These are phyloP conservation scores for Berkeleyomyces basicola DNA, from an alignment of 2,329 filamentous ascomycete species.

Conservation along the genomic window DNA sequence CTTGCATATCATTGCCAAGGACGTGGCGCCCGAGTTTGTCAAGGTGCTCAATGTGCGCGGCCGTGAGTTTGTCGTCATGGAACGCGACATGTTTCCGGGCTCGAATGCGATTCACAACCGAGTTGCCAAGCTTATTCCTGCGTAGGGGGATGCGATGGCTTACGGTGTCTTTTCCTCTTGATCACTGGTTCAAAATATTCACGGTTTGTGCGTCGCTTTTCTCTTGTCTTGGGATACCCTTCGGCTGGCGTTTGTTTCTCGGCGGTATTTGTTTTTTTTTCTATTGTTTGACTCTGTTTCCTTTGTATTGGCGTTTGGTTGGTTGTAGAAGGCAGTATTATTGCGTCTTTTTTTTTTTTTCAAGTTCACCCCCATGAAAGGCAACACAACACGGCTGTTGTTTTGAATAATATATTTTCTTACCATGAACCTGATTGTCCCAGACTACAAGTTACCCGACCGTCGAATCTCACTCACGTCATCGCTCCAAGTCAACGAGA, in stretches of 20 bases:
- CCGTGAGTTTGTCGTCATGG: constrained; percentile 41
- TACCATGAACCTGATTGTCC: too few relatives aligned
- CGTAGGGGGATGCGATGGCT: not conserved
- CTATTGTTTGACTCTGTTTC: not conserved
- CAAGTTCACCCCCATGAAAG: not conserved
- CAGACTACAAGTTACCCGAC: too few relatives aligned
- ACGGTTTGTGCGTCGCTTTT: constrained; percentile 4
- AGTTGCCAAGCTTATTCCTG: constrained; percentile 13
- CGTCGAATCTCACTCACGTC: not conserved
- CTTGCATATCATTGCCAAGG: constrained; percentile 33
- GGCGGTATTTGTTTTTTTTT: not conserved
- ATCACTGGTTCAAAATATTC: not conserved
- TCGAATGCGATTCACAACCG: constrained; percentile 24
- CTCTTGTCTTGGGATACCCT: constrained; percentile 5
- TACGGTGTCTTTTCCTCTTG: not conserved
- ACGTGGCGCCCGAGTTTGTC: constrained; percentile 41
- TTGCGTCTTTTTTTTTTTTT: constrained; percentile 4
- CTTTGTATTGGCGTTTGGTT: not conserved
- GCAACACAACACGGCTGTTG: not conserved
- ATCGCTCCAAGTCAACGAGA: not conserved
- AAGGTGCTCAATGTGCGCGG: constrained; percentile 34
- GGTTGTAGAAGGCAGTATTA: not conserved
- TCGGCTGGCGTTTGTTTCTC: not conserved
- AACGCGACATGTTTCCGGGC: constrained; percentile 27
- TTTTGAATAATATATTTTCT: not conserved